Percentiles rank a stretch among this genome's conserved stretches.
Conservation (phyloP, 1,139 yeast species). For the Meyerozyma carpophila region DNA sequence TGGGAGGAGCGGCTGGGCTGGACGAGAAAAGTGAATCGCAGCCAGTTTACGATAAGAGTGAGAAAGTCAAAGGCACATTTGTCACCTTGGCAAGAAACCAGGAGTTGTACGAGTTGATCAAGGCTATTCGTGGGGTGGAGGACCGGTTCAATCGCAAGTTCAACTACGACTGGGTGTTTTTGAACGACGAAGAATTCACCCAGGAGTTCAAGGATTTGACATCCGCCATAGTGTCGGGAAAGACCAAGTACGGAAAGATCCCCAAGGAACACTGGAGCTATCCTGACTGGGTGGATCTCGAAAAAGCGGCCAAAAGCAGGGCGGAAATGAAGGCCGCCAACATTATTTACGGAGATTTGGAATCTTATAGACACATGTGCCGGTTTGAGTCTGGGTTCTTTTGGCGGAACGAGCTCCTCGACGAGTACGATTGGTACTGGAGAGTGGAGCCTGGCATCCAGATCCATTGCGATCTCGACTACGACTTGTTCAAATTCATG, state of each 20-base stretch:
- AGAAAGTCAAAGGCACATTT: conserved; percentile 54
- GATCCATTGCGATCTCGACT: conserved; percentile 57
- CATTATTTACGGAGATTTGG: conserved; percentile 59
- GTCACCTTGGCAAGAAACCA: conserved; percentile 57
- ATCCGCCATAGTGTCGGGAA: conserved; percentile 49
- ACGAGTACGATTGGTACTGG: conserved; percentile 63
- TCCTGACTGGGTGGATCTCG: conserved; percentile 64
- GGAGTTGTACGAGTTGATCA: conserved; percentile 59
- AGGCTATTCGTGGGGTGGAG: conserved; percentile 64
- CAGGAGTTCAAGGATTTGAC: conserved; percentile 51
- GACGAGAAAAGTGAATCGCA: neutral
- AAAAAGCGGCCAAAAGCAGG: conserved; percentile 47
- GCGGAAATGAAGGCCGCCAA: conserved; percentile 41
- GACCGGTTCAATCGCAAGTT: conserved; percentile 64
- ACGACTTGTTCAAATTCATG: conserved; percentile 64
- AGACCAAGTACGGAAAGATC: conserved; percentile 55
- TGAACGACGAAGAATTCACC: conserved; percentile 59
- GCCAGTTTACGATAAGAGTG: conserved; percentile 3
- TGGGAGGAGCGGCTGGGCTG: conserved; percentile 2
- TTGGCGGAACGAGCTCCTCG: conserved; percentile 48
- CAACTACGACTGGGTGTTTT: conserved; percentile 77
- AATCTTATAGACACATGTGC: conserved; percentile 74
- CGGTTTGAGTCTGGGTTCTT: conserved; percentile 67
- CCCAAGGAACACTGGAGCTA: conserved; percentile 67
- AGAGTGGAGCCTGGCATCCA: conserved; percentile 66